Percentiles rank a stretch among this genome's conserved stretches.
These are phyloP conservation scores for Wickerhamomyces rabaulensis DNA, from an alignment of 805 yeast species.

Conservation along the genomic window DNA sequence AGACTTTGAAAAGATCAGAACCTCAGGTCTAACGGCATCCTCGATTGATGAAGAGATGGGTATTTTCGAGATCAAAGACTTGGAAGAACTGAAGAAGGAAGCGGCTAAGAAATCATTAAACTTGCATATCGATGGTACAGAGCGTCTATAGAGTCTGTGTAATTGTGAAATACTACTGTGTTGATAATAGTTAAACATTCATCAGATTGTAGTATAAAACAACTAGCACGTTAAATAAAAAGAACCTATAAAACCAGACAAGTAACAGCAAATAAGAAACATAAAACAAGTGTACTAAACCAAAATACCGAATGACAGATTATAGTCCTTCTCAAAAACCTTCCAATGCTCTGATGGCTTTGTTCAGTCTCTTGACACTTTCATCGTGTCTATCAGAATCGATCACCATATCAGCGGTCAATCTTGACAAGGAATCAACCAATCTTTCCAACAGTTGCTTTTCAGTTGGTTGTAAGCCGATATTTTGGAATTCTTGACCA, in stretches of 20 bases:
- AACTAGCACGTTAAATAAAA: not conserved
- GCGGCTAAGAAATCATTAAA: conserved; percentile 1
- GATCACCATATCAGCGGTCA: conserved; percentile 86
- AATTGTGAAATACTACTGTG: not conserved
- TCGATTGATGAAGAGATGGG: conserved; percentile 26
- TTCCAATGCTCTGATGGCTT: conserved; percentile 80
- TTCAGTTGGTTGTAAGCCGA: conserved; percentile 72
- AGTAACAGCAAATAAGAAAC: not conserved
- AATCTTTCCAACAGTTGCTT: conserved; percentile 77
- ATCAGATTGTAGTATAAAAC: not conserved
- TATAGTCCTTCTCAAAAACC: conserved; percentile 44
- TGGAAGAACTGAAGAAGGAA: conserved; percentile 17
- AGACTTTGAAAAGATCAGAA: conserved; percentile 34
- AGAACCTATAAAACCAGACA: not conserved
- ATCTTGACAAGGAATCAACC: conserved; percentile 76
- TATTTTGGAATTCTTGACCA: conserved; percentile 60
- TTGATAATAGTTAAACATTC: not conserved
- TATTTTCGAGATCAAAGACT: conserved; percentile 28
- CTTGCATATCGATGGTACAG: not conserved
- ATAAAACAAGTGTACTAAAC: no score
- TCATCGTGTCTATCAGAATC: conserved; percentile 78
- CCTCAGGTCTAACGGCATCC: conserved; percentile 25
- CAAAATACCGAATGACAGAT: not conserved
- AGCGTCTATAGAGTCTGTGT: not conserved
- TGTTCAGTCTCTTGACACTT: conserved; percentile 73